A percentile compares a stretch with the other conserved stretches of the same genome.
Evolutionary conservation across 148 eudicot genomes (phyloP).

Genomic region (Amaranthus cruentus): DNA sequence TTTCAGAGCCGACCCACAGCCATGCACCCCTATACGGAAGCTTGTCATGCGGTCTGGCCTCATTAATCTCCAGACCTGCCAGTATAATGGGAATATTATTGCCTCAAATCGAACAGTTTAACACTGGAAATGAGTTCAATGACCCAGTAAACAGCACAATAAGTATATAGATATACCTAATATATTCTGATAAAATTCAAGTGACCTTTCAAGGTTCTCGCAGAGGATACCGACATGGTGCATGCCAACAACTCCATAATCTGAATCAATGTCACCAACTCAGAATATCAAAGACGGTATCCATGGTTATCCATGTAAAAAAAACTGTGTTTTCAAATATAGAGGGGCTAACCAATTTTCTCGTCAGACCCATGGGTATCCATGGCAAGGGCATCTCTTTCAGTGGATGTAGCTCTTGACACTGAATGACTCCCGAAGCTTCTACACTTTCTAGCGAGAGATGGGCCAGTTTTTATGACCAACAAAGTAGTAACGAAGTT

Average conservation of each 20-base stretch:
- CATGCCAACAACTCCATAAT: conserved; percentile 76
- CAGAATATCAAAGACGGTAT: background rate
- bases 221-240: conserved; percentile 96
- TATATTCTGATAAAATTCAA: conserved; percentile 86
- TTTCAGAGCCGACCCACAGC: conserved; percentile 97
- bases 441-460: conserved; percentile 28
- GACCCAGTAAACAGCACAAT: background rate
- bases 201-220: conserved; percentile 88
- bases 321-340: background rate
- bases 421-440: conserved; percentile 24
- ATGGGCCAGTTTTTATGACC: conserved; percentile 21
- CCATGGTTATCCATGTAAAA: background rate
- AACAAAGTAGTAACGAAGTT: conserved; percentile 18
- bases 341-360: conserved; percentile 36
- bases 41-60: conserved; percentile 93
- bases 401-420: conserved; percentile 43
- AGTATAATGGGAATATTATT: background rate
- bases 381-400: conserved; percentile 44
- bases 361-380: conserved; percentile 34
- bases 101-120: background rate
- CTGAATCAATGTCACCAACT: conserved; percentile 37
- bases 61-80: conserved; percentile 84
- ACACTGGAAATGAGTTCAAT: background rate
- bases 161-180: conserved; percentile 59
- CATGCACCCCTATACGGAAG: conserved; percentile 98